A percentile compares a stretch with the other conserved stretches of the same genome.
Conservation (phyloP, 768 basidiomycete genomes). For the Suillus clintonianus region DNA sequence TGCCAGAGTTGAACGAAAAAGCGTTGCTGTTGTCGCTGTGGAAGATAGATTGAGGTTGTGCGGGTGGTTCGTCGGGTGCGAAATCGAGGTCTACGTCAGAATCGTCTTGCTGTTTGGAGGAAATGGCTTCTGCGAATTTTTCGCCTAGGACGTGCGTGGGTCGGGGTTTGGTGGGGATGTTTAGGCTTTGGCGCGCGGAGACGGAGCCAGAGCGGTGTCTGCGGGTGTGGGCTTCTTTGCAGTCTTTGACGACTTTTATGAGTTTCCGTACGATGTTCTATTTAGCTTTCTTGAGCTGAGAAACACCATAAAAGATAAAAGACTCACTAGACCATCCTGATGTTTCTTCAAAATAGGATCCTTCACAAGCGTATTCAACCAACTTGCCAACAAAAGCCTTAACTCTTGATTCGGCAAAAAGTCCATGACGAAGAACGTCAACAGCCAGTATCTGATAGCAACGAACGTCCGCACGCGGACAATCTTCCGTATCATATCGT, state of each 20-base stretch:
- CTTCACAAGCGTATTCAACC: conserved; percentile 76
- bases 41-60: conserved; percentile 34
- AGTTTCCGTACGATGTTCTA: conserved; percentile 82
- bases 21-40: conserved; percentile 49
- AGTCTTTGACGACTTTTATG: conserved; percentile 81
- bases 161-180: conserved; percentile 28
- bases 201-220: conserved; percentile 28
- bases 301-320: not conserved
- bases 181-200: conserved; percentile 31
- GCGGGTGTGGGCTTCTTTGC: conserved; percentile 66
- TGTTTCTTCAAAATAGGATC: conserved; percentile 72
- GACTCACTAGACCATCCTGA: conserved; percentile 70
- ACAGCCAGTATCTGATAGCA: conserved; percentile 86
- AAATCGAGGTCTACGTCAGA: conserved; percentile 83
- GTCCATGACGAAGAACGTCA: conserved; percentile 89
- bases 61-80: conserved; percentile 45
- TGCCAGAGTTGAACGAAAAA: conserved; percentile 33
- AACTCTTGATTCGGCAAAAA: conserved; percentile 82
- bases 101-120: conserved; percentile 49
- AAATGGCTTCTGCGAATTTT: conserved; percentile 62
- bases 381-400: conserved; percentile 68
- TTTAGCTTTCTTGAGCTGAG: conserved; percentile 9
- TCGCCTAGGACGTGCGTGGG: conserved; percentile 57
- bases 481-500: conserved; percentile 72
- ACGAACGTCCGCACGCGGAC: conserved; percentile 89